phyloP scores from a whole-genome alignment of 768 basidiomycete genomes.

The Xerocomus potaroensis region DNA sequence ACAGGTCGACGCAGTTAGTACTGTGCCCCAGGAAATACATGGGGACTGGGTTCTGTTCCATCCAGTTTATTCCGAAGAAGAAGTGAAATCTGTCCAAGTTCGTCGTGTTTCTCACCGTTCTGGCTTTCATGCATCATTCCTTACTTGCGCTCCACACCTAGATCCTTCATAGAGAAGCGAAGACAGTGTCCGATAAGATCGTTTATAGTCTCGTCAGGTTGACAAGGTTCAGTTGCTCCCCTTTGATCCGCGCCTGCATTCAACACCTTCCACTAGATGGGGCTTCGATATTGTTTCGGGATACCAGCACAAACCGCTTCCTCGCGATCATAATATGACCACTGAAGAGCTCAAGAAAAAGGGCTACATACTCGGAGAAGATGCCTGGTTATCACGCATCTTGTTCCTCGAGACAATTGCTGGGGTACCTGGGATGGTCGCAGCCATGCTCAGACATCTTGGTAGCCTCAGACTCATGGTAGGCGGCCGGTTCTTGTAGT shows the following conservation, averaged over 20 bases:
- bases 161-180: conserved; percentile 68
- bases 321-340: conserved; percentile 58
- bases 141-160: conserved; percentile 23
- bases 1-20: conserved; percentile 43
- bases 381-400: conserved; percentile 70
- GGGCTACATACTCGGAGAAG: conserved; percentile 69
- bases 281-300: conserved; percentile 82
- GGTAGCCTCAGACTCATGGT: conserved; percentile 87
- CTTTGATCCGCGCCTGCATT: conserved; percentile 3
- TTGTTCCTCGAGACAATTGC: conserved; percentile 85
- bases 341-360: conserved; percentile 68
- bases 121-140: background rate
- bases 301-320: conserved; percentile 73
- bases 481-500: conserved; percentile 18
- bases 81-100: conserved; percentile 71
- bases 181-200: conserved; percentile 67
- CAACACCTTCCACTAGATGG: conserved; percentile 34
- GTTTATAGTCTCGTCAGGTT: conserved; percentile 61
- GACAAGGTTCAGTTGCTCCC: conserved; percentile 36
- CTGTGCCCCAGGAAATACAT: conserved; percentile 49
- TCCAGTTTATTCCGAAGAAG: conserved; percentile 79
- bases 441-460: conserved; percentile 82
- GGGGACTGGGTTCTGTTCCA: conserved; percentile 93
- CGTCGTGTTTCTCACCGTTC: conserved; percentile 1
- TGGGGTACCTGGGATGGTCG: conserved; percentile 97